Conservation (phyloP, 1,284 basidiomycete genomes). For the Apiotrichum porosum region DNA sequence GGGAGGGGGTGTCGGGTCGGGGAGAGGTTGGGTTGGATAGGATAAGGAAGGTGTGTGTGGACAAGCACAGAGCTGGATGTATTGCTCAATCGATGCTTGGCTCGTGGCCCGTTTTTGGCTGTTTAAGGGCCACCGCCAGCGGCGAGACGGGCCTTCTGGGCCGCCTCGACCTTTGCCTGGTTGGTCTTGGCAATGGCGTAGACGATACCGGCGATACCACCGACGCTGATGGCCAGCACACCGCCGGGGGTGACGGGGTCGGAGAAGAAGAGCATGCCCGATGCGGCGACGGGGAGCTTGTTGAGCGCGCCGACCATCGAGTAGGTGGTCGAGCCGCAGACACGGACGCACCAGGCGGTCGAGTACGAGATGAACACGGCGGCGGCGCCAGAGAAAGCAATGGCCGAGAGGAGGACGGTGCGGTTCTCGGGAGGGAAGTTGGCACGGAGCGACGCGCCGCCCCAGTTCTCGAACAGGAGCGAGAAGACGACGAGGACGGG, state of each 20-base stretch:
- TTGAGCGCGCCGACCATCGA: slow-evolving; percentile 99
- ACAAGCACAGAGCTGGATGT: too few species aligned
- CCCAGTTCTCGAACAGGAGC: slow-evolving; percentile 86
- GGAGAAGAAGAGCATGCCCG: slow-evolving; percentile 92
- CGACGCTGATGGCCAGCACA: slow-evolving; percentile 78
- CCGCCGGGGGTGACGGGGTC: slow-evolving; percentile 82
- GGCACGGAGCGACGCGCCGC: slow-evolving; percentile 63
- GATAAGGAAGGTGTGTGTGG: too few species aligned
- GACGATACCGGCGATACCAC: slow-evolving; percentile 85
- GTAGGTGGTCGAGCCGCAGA: slow-evolving; percentile 95
- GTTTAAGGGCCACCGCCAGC: slow-evolving; percentile 19
- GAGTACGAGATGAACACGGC: slow-evolving; percentile 98
- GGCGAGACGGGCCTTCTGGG: slow-evolving; percentile 28
- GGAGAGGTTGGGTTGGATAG: too few species aligned
- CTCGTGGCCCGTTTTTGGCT: not conserved
- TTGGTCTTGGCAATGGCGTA: slow-evolving; percentile 76
- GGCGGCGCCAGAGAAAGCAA: slow-evolving; percentile 91
- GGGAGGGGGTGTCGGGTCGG: too few species aligned
- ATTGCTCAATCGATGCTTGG: too few species aligned
- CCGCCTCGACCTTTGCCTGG: slow-evolving; percentile 42
- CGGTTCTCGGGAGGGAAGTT: slow-evolving; percentile 90
- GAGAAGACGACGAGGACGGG: slow-evolving; percentile 82
- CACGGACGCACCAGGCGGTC: slow-evolving; percentile 97
- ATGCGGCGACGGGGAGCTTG: slow-evolving; percentile 95
- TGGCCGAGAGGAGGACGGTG: slow-evolving; percentile 73